Base-by-base conservation (phyloP, 1,284 basidiomycete species). In the Apiotrichum sp. region DNA sequence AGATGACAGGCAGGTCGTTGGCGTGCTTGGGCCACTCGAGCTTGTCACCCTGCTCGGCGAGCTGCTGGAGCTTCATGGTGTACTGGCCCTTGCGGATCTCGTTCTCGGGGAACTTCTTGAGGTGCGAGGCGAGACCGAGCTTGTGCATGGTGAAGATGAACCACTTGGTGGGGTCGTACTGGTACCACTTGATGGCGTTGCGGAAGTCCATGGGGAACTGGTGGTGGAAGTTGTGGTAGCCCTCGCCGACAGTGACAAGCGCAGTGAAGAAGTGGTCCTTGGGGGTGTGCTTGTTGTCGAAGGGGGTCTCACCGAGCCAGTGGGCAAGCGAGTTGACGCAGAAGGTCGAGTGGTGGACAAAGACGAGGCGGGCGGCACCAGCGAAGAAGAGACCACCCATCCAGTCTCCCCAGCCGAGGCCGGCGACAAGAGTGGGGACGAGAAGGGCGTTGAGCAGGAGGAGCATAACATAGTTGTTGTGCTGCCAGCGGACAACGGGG, bases 211-310 rank as follows among this genome's bases (percentile, higher is more conserved):
- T 89, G 9, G 89, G 89, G 82, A 92, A 91, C 76, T 92, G 88
- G 65, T 76, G 89, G 78, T 93, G 90, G 83, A 96, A 96, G 78
- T 96, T 95, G 82, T 95, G 91, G 80, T 95, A 95, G 11, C 92
- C 91, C 77, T 95, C 91, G 58, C 91, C 91, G 69, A 93, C 85
- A 34, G 91, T 93, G 58, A 84, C 85, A 44, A 93, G 79, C 9
- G 91, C 91, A 39, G 91, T 93, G 70, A 93, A 75, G 66, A 93
- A 78, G 77, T 92, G 89, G 76, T 93, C 89, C 54, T 85, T 81
- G 36, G 90, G 90, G n/a, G 89, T 88, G 78, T 93, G 89, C 80
- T 93, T 93, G 83, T 93, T 90, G 77, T 95, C 92, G 69, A 93
- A 93, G 31, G 90, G 89, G 32, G 86, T 80, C 62, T 93, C 89